These are phyloP conservation scores for Pseudozyma thailandica DNA, from an alignment of 1,284 basidiomycete genomes.

Conservation along the genomic window DNA sequence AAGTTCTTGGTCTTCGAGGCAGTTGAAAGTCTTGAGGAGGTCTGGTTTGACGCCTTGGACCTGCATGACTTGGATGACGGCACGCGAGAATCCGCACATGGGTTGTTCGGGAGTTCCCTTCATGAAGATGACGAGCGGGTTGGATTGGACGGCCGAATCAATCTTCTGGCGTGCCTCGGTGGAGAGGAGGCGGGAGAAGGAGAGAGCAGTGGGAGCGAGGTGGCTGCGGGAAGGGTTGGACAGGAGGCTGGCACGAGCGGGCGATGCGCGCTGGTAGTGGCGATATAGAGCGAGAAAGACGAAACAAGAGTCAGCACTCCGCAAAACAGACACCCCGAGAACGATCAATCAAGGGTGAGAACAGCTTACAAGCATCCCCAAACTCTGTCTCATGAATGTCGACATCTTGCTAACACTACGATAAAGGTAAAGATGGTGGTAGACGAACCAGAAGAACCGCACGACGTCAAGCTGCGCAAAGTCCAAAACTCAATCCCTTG, in stretches of 20 bases:
- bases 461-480: not conserved
- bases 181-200: conserved; percentile 67
- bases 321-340: too few relatives aligned
- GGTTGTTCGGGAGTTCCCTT: conserved; percentile 82
- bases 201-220: not conserved
- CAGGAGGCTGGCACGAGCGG: not conserved
- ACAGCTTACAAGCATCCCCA: conserved; percentile 22
- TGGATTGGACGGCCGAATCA: conserved; percentile 73
- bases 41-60: conserved; percentile 80
- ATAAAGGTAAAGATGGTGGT: not conserved
- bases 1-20: conserved; percentile 85
- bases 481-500: not conserved
- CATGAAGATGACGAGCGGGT: conserved; percentile 91
- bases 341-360: too few relatives aligned
- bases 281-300: not conserved
- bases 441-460: not conserved
- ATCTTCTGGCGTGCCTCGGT: conserved; percentile 71
- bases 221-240: not conserved
- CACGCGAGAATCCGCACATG: conserved; percentile 89
- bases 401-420: conserved; percentile 8
- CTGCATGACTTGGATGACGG: conserved; percentile 88
- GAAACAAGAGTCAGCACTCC: not conserved
- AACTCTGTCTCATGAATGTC: conserved; percentile 18
- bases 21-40: conserved; percentile 77
- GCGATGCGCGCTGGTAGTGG: not conserved